phyloP scores from a whole-genome alignment of 495 filamentous ascomycete species.

The Chaetomidium leptoderma region DNA sequence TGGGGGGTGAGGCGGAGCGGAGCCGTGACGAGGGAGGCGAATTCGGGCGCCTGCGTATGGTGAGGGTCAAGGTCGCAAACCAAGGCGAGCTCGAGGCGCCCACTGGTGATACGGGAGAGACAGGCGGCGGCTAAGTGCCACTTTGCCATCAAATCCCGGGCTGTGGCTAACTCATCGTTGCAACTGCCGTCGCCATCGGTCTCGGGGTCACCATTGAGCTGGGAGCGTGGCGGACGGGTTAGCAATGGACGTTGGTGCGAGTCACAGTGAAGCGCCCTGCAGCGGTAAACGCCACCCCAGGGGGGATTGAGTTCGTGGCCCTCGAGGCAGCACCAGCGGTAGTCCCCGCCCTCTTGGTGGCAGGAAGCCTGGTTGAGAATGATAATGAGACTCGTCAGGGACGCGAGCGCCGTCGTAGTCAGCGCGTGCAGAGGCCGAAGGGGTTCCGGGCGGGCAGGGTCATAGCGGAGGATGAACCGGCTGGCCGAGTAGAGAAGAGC shows the following conservation, averaged over 20 bases:
- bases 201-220: neutral
- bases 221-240: neutral
- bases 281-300: neutral
- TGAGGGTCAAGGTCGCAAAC: constrained; percentile 8
- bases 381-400: neutral
- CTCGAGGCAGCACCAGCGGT: neutral
- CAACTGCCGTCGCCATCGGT: neutral
- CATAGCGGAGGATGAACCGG: neutral
- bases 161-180: neutral
- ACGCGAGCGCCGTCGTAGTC: neutral
- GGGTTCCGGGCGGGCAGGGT: neutral
- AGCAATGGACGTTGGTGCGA: neutral
- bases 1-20: constrained; percentile 1
- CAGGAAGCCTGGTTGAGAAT: constrained; percentile 6
- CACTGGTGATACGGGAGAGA: neutral
- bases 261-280: neutral
- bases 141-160: neutral
- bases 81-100: constrained; percentile 1
- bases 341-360: neutral
- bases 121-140: neutral
- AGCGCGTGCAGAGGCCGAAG: neutral
- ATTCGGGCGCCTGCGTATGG: neutral
- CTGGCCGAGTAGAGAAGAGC: constrained; percentile 4
- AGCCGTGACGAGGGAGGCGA: neutral
- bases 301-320: neutral